Evolutionary conservation across 1,139 yeast genomes (phyloP).

Genomic region (Kodamaea suecica): DNA sequence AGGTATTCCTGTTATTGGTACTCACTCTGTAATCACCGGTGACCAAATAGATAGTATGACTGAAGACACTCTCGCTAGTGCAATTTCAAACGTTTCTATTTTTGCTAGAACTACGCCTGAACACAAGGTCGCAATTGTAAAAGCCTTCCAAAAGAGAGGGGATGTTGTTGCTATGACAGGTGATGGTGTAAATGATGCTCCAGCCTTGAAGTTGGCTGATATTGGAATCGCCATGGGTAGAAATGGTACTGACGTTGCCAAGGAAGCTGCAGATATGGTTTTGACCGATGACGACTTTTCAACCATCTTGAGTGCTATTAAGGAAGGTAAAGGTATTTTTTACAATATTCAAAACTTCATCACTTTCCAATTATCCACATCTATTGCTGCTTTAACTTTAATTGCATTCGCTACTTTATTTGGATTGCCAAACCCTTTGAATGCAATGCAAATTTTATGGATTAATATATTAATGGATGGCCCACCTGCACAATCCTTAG

Average conservation of each 20-base stretch:
- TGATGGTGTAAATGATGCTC: constrained; percentile 98
- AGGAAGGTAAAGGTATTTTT: constrained; percentile 95
- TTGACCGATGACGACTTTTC: constrained; percentile 94
- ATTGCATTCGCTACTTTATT: constrained; percentile 84
- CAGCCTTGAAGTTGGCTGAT: constrained; percentile 95
- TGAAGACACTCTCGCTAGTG: constrained; percentile 66
- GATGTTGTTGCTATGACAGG: constrained; percentile 99
- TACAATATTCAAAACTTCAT: constrained; percentile 90
- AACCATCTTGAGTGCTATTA: constrained; percentile 86
- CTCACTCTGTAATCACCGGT: constrained; percentile 75
- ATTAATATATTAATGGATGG: constrained; percentile 98
- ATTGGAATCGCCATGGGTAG: constrained; percentile 98
- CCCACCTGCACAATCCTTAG: constrained; percentile 96
- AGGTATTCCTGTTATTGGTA: constrained; percentile 78
- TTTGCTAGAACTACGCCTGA: constrained; percentile 98
- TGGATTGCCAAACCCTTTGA: constrained; percentile 90
- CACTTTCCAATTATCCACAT: constrained; percentile 91
- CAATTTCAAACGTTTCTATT: constrained; percentile 78
- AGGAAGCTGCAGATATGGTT: constrained; percentile 98
- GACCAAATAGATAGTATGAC: constrained; percentile 70
- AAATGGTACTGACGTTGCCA: constrained; percentile 96
- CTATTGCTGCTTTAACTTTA: constrained; percentile 89
- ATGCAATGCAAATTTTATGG: constrained; percentile 98
- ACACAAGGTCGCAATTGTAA: constrained; percentile 87
- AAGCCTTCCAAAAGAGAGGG: constrained; percentile 87